phyloP scores from a whole-genome alignment of 768 basidiomycete genomes.

The Mrakia hoshinonis region DNA sequence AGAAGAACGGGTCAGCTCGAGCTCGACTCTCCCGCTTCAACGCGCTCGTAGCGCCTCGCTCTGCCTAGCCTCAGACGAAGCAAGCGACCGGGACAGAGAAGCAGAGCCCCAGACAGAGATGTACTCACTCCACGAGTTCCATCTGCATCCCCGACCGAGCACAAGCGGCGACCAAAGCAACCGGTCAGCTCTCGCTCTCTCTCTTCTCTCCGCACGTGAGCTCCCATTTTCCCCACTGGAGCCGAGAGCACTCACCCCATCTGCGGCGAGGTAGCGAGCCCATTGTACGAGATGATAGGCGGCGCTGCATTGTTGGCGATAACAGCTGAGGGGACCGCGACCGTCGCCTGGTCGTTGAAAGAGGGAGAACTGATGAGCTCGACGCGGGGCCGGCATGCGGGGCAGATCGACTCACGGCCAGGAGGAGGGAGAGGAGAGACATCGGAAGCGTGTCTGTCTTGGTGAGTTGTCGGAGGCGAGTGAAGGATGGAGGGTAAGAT shows the following conservation, averaged over 20 bases:
- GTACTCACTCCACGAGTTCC: conserved; percentile 7
- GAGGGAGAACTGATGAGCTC: no score
- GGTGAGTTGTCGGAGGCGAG: no score
- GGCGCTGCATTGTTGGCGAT: not conserved
- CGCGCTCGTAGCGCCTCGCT: not conserved
- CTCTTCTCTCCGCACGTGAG: not conserved
- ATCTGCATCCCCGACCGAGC: not conserved
- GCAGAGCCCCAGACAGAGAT: not conserved
- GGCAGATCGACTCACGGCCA: no score
- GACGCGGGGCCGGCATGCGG: no score
- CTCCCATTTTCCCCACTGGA: not conserved
- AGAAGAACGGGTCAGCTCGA: not conserved
- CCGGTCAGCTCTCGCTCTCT: not conserved
- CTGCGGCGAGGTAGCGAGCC: conserved; percentile 13
- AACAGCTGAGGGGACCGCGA: not conserved
- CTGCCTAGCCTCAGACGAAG: not conserved
- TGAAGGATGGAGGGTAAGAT: no score
- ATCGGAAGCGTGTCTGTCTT: no score
- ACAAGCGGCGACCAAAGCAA: not conserved
- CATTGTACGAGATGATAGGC: conserved; percentile 22
- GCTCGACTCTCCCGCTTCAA: not conserved
- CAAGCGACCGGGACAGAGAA: not conserved
- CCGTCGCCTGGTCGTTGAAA: not conserved
- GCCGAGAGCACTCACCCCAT: conserved; percentile 23
- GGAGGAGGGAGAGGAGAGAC: no score